Evolutionary conservation across 2,329 filamentous ascomycete genomes (phyloP), one percentile per base, ranked within the genome.

Genomic region (Xylariaceae sp.): DNA sequence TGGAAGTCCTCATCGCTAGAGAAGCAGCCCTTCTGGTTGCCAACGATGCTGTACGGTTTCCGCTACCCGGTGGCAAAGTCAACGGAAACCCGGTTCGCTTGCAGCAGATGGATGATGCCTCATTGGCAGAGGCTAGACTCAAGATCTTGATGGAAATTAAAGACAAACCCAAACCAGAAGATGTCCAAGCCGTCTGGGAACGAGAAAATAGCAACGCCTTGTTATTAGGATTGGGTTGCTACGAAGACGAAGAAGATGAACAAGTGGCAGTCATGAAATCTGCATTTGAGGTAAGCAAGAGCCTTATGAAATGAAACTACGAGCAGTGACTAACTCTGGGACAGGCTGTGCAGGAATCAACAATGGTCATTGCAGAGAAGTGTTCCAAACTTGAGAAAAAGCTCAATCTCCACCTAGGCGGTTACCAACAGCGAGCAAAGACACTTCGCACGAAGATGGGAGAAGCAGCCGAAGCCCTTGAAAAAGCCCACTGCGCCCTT

Each of bases 361-460:
- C 95, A 51, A 77, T 87, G 56, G 72, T 77, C 3, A 82, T 83
- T 0, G 93, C 91, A 3, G 84, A 92, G 56, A 79, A 84, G 46
- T 88, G 87, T 43, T 88, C 89, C 62, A 94, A 92, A 67, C 73
- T 95, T 1, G 91, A 97, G 68, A 95, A 95, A 78, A 96, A 93
- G 68, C 79, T 98, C n/a, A 75, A 77, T 0, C 75, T 95, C 43
- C 85, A 93, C 58, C 81, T 95, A 2, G 91, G 91, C 20, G 93
- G 93, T 12, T 98, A 98, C 68, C 84, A 91, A 64, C 83, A 90
- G 56, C 85, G 93, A 23, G 83, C 88, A 25, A 90, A 90, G 66
- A 83, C 81, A 56, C 76, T 98, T 21, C 80, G 82, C 19, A 78
- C 83, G 49, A 97, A 95, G 71, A 87, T 94, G 51, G 67, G 69